phyloP scores from a whole-genome alignment of 495 filamentous ascomycete genomes.

The Penicillium robsamsonii region DNA sequence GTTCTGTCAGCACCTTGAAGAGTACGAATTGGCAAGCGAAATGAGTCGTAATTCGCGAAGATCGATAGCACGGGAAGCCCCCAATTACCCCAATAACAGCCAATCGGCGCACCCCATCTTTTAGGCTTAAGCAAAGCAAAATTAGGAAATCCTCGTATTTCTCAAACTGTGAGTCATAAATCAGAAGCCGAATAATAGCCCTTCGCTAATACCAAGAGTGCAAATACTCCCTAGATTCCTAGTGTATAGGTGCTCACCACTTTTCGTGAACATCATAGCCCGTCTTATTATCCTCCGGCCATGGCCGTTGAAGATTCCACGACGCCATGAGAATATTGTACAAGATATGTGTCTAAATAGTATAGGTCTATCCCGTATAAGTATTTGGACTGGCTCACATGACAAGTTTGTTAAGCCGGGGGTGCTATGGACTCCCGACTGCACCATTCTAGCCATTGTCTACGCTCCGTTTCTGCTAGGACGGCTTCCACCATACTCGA shows the following conservation, averaged over 20 bases:
- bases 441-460: no score
- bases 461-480: no score
- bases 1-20: background rate
- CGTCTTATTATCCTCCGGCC: background rate
- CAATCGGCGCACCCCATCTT: background rate
- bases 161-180: background rate
- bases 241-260: constrained; percentile 1
- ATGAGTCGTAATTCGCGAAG: no score
- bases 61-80: background rate
- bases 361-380: no score
- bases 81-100: background rate
- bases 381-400: no score
- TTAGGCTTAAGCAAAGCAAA: background rate
- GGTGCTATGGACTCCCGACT: no score
- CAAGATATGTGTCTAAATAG: no score
- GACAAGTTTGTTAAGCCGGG: no score
- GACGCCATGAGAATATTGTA: no score
- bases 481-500: no score
- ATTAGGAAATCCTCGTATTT: background rate
- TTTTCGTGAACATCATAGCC: background rate
- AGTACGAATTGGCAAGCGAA: background rate
- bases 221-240: background rate
- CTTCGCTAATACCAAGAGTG: background rate
- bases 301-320: background rate
- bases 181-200: background rate